A percentile compares a stretch with the other conserved stretches of the same genome.
phyloP scores from a whole-genome alignment of 2,329 filamentous ascomycete species.

The Phialophora chinensis region DNA sequence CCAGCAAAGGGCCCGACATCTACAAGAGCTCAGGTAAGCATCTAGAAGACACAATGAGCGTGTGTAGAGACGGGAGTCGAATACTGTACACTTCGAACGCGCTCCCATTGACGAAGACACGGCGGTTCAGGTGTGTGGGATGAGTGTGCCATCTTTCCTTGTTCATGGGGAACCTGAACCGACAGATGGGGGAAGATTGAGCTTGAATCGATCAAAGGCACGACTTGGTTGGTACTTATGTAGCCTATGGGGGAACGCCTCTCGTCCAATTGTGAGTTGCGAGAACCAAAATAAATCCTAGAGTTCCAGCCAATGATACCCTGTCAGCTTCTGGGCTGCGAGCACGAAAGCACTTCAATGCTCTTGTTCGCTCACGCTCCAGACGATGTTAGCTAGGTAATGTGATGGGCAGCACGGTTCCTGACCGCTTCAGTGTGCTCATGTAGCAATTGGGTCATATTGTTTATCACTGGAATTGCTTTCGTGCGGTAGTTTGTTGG shows the following conservation, averaged over 20 bases:
- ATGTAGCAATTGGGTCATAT: not conserved
- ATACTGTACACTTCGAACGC: too few species aligned
- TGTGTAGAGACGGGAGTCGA: too few species aligned
- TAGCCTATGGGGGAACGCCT: too few species aligned
- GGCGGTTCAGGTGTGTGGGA: too few species aligned
- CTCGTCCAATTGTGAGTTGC: too few species aligned
- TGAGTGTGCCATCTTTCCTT: too few species aligned
- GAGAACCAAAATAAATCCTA: too few species aligned
- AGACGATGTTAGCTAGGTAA: not conserved
- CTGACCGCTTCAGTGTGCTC: not conserved
- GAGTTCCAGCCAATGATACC: not conserved
- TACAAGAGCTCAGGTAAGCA: not conserved
- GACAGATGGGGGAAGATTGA: too few species aligned
- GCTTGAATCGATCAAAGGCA: too few species aligned
- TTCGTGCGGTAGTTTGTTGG: not conserved
- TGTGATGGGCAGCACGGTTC: not conserved
- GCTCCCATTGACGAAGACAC: not conserved
- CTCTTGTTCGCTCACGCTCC: not conserved
- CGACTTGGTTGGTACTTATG: too few species aligned
- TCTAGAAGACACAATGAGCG: not conserved
- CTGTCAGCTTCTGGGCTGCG: not conserved
- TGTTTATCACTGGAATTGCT: not conserved
- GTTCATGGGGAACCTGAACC: too few species aligned
- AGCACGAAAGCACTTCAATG: not conserved
- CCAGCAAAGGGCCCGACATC: not conserved